Conservation (phyloP, 106 monocot species). For the Agapanthus africanus region DNA sequence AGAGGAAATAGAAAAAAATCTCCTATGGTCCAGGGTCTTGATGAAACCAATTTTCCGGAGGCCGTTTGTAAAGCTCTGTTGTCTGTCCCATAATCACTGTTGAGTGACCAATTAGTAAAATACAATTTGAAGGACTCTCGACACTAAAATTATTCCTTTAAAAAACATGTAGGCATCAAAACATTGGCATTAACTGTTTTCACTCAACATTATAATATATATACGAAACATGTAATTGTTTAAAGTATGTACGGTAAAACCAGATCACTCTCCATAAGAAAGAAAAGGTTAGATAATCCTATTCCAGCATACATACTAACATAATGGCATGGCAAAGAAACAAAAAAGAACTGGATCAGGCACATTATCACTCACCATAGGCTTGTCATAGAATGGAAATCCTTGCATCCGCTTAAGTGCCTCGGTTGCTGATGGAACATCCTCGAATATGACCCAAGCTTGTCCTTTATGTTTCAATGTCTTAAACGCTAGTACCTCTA, state of each 20-base stretch:
- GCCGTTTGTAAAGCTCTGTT: background rate
- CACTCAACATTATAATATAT: background rate
- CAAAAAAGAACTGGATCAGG: background rate
- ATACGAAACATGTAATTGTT: background rate
- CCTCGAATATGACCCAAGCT: constrained; percentile 94
- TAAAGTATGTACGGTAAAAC: background rate
- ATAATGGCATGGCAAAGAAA: no score
- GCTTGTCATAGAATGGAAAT: constrained; percentile 88
- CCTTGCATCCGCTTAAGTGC: constrained; percentile 81
- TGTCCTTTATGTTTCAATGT: constrained; percentile 96
- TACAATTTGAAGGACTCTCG: no score
- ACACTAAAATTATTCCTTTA: no score
- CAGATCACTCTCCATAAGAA: background rate
- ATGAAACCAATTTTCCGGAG: background rate
- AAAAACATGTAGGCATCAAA: background rate
- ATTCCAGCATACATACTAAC: background rate
- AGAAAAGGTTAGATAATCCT: background rate
- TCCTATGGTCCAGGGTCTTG: background rate
- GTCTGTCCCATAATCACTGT: background rate
- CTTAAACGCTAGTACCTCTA: constrained; percentile 97
- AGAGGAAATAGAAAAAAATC: no score
- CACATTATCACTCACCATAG: constrained; percentile 47
- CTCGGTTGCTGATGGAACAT: constrained; percentile 64
- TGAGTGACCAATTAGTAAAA: background rate
- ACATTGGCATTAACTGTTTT: background rate